These are phyloP conservation scores for Fusarium verrucosum DNA, from an alignment of 2,329 filamentous ascomycete species.

Conservation along the genomic window DNA sequence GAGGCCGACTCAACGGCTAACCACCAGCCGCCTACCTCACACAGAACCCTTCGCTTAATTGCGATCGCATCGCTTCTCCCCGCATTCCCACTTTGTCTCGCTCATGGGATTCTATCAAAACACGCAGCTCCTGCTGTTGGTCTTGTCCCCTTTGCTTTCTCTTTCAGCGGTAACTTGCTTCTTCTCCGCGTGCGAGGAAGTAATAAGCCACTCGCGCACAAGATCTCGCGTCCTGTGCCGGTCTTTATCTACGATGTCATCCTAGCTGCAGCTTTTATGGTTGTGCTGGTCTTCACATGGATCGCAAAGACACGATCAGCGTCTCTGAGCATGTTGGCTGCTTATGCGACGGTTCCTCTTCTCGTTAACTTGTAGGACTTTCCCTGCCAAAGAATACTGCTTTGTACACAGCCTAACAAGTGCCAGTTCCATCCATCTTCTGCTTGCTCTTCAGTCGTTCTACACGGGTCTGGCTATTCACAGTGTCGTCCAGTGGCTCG, in stretches of 20 bases:
- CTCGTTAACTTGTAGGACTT: slow-evolving; percentile 53
- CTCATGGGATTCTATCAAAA: slow-evolving; percentile 50
- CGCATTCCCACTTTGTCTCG: slow-evolving; percentile 52
- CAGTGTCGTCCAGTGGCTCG: slow-evolving; percentile 51
- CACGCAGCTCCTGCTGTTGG: slow-evolving; percentile 51
- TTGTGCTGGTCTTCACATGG: slow-evolving; percentile 55
- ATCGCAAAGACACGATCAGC: slow-evolving; percentile 42
- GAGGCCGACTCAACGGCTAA: slow-evolving; percentile 18
- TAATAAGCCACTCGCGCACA: slow-evolving; percentile 1
- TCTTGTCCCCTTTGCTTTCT: slow-evolving; percentile 52
- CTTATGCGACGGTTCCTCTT: slow-evolving; percentile 55
- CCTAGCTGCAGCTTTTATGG: slow-evolving; percentile 50
- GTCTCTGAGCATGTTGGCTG: slow-evolving; percentile 53
- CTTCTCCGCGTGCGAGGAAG: slow-evolving; percentile 33
- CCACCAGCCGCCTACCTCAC: slow-evolving; percentile 23
- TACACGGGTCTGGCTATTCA: slow-evolving; percentile 54
- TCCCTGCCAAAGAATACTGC: no score
- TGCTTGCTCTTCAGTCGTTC: slow-evolving; percentile 51
- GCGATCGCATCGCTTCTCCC: slow-evolving; percentile 51
- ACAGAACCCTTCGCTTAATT: slow-evolving; percentile 47
- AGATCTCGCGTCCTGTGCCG: slow-evolving; percentile 45
- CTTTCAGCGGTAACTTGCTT: slow-evolving; percentile 43
- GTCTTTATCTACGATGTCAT: slow-evolving; percentile 52
- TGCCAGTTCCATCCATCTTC: slow-evolving; percentile 50
- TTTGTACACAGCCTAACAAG: not conserved